Evolutionary conservation across 140 eudicot species (phyloP).

Genomic region (Bidens hawaiensis): DNA sequence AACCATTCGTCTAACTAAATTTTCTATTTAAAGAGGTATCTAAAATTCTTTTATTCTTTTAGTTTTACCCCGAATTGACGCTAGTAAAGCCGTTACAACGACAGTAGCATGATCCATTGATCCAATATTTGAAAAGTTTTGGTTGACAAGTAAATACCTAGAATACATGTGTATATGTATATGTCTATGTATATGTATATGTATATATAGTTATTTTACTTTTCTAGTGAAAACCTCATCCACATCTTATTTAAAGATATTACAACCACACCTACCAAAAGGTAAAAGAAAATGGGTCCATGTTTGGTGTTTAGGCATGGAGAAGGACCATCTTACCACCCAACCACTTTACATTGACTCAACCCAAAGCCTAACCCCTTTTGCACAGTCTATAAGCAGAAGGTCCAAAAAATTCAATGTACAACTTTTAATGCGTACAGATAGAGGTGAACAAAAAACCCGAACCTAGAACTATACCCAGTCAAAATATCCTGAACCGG

Average conservation of each 20-base stretch:
- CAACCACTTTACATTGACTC: constrained; percentile 15
- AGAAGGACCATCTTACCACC: constrained; percentile 14
- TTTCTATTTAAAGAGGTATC: neutral
- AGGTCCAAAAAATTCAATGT: neutral
- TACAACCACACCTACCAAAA: constrained; percentile 14
- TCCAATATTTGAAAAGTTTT: neutral
- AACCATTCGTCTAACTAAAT: neutral
- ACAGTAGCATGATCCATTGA: too few relatives aligned
- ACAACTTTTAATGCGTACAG: constrained; percentile 7
- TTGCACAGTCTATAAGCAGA: too few relatives aligned
- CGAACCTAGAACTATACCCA: too few relatives aligned
- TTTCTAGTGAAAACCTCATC: constrained; percentile 14
- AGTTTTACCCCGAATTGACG: neutral
- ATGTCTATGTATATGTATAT: too few relatives aligned
- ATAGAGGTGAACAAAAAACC: too few relatives aligned
- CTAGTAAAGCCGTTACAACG: too few relatives aligned
- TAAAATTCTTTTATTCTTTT: too few relatives aligned
- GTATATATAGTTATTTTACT: neutral
- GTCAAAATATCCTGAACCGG: too few relatives aligned
- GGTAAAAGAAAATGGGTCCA: constrained; percentile 20
- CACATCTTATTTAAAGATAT: neutral
- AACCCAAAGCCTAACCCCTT: constrained; percentile 10
- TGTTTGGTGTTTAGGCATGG: constrained; percentile 20
- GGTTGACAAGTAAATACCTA: neutral
- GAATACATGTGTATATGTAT: too few relatives aligned